Evolutionary conservation across 1,139 yeast genomes (phyloP), one percentile per base, ranked within the genome.

Genomic region (Magnusiomyces suaveolens): DNA sequence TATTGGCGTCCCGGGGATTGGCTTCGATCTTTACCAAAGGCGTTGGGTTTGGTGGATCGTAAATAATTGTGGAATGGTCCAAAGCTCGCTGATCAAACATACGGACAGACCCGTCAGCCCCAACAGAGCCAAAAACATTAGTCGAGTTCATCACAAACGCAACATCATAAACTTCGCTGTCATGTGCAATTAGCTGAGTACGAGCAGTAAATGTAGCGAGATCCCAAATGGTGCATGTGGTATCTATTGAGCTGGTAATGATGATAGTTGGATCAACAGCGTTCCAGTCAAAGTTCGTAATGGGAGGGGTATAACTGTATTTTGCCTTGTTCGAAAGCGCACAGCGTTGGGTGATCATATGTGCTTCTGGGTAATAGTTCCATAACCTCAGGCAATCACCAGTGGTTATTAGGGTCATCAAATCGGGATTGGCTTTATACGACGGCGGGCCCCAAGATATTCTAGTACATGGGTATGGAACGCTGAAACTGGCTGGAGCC

Each of bases 151-250:
- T 81, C 52, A 89, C 74, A 68, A 89, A 92, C 61, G 87, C 80
- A 24, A 90, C 97, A 68, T 92, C 98, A 67, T 83, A 88, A 2
- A 92, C 98, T 68, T 90, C 97, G 57, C 85, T 82, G 67, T 92
- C 98, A 69, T 92, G 98, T 0, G 98, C 98, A 62, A 92, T 92
- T 52, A 92, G 75, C 71, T 92, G 97, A 0, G 98, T 90, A 65
- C 85, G 86, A 23, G 95, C 95, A 29, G 79, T 75, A n/a, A 87
- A 87, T 10, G 81, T 75, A 36, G 74, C 75, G 47, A 88, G 71
- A 69, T 92, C 97, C 97, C 98, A 92, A 2, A 89, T 83, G 0
- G 97, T 90, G 70, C 98, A 92, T 0, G 98, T 92, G 0, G 98
- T 92, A 69, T 92, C 98, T 12, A 92, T 88, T 33, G 94, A 83